Conservation (phyloP, 495 filamentous ascomycete genomes). For the Daldinia bambusicola region DNA sequence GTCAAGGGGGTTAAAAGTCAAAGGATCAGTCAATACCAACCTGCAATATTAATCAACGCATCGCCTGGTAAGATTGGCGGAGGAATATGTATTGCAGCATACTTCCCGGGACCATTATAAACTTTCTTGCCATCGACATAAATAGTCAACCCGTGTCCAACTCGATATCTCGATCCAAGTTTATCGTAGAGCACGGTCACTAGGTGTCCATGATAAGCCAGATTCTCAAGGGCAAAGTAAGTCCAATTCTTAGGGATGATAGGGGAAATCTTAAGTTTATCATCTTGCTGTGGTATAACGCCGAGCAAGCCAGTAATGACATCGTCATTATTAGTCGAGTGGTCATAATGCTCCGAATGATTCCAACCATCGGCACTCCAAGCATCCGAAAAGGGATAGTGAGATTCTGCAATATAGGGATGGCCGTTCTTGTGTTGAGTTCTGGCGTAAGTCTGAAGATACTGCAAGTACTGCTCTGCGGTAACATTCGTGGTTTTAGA, state of each 20-base stretch:
- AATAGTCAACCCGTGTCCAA: conserved; percentile 49
- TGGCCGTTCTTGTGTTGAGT: conserved; percentile 57
- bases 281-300: conserved; percentile 51
- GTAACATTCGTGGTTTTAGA: conserved; percentile 46
- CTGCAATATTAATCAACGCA: conserved; percentile 54
- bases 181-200: conserved; percentile 56
- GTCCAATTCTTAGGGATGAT: conserved; percentile 57
- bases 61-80: conserved; percentile 27
- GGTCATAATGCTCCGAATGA: conserved; percentile 59
- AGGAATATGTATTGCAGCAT: conserved; percentile 35
- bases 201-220: conserved; percentile 56
- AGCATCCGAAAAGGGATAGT: conserved; percentile 53
- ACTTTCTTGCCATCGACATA: conserved; percentile 51
- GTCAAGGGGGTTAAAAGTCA: neutral
- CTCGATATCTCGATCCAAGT: conserved; percentile 52
- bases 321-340: conserved; percentile 60
- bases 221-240: conserved; percentile 58
- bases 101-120: conserved; percentile 36
- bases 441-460: conserved; percentile 52
- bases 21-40: conserved; percentile 14
- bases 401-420: conserved; percentile 59
- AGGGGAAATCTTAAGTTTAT: conserved; percentile 53
- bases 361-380: conserved; percentile 56
- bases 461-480: conserved; percentile 51
- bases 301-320: conserved; percentile 60